A percentile compares a stretch with the other conserved stretches of the same genome.
phyloP scores from a whole-genome alignment of 768 basidiomycete genomes.

The Russula sp. region DNA sequence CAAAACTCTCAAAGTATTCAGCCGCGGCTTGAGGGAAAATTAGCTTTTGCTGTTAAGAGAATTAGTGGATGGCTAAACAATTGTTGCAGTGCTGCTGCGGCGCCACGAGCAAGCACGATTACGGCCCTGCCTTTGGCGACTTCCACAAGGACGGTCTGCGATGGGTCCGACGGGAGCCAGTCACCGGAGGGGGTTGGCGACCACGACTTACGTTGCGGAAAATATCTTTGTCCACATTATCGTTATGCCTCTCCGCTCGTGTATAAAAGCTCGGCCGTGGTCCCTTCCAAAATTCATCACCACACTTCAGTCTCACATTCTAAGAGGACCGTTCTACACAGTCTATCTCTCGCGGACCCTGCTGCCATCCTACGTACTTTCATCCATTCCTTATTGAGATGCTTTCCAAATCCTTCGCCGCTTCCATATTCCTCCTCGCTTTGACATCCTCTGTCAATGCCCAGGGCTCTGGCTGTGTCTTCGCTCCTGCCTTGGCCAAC shows the following conservation, averaged over 20 bases:
- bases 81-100: no score
- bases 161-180: neutral
- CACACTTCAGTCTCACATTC: neutral
- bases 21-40: no score
- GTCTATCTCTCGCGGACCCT: neutral
- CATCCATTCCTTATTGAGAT: slow-evolving; percentile 21
- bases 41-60: no score
- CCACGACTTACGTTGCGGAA: neutral
- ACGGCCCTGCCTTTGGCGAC: no score
- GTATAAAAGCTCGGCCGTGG: slow-evolving; percentile 13
- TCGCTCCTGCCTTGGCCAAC: slow-evolving; percentile 44
- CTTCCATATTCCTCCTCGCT: slow-evolving; percentile 37
- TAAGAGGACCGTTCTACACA: slow-evolving; percentile 3
- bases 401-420: slow-evolving; percentile 35
- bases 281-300: neutral
- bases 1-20: no score
- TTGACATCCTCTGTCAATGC: slow-evolving; percentile 41
- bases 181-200: neutral
- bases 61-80: no score
- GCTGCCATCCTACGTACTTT: neutral
- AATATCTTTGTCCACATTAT: neutral
- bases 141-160: no score
- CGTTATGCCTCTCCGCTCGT: neutral
- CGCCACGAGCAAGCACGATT: no score
- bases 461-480: slow-evolving; percentile 36